phyloP scores from a whole-genome alignment of 495 filamentous ascomycete genomes.

The Ascobolus immersus region DNA sequence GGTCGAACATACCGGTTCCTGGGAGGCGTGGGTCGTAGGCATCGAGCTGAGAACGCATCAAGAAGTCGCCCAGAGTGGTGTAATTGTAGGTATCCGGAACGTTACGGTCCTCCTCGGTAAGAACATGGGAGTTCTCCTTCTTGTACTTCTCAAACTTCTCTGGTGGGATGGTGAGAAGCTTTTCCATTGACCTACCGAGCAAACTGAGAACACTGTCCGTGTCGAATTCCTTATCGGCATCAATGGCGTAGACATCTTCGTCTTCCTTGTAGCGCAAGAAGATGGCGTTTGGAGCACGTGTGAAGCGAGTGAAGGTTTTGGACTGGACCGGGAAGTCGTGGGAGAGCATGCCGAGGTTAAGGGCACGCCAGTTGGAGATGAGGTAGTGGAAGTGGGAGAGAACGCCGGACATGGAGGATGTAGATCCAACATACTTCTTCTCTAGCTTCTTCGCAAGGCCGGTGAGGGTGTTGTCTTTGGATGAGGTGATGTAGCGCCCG shows the following conservation, averaged over 20 bases:
- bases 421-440: slow-evolving; percentile 84
- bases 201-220: slow-evolving; percentile 61
- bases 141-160: slow-evolving; percentile 69
- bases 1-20: slow-evolving; percentile 83
- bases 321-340: slow-evolving; percentile 33
- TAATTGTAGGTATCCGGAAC: slow-evolving; percentile 64
- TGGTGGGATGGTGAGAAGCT: slow-evolving; percentile 60
- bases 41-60: slow-evolving; percentile 91
- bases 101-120: slow-evolving; percentile 36
- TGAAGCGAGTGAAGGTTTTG: slow-evolving; percentile 41
- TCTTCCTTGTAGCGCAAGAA: slow-evolving; percentile 49
- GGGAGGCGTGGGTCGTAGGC: slow-evolving; percentile 68
- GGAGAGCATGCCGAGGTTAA: slow-evolving; percentile 41
- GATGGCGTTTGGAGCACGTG: slow-evolving; percentile 46
- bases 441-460: slow-evolving; percentile 32
- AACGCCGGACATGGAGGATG: slow-evolving; percentile 78
- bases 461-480: slow-evolving; percentile 44
- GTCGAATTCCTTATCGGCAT: slow-evolving; percentile 87
- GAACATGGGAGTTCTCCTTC: slow-evolving; percentile 31
- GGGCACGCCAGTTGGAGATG: slow-evolving; percentile 52
- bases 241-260: slow-evolving; percentile 76
- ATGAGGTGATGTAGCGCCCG: slow-evolving; percentile 68
- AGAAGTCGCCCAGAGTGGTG: slow-evolving; percentile 61
- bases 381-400: slow-evolving; percentile 83
- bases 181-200: slow-evolving; percentile 88